Conservation (phyloP, 495 filamentous ascomycete species). For the Pseudotulostoma volvatum region DNA sequence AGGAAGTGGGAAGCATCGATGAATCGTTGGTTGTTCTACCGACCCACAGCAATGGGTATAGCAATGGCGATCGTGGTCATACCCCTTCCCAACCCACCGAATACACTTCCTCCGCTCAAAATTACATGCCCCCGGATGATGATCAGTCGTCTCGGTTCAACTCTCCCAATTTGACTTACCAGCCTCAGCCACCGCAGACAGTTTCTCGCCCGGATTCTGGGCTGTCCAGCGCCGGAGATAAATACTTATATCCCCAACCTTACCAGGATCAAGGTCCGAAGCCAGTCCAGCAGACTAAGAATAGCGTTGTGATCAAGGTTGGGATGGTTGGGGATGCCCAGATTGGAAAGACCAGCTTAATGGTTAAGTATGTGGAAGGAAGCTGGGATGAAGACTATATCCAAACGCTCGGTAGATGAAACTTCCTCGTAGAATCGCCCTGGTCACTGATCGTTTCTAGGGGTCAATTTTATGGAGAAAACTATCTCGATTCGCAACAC, state of each 20-base stretch:
- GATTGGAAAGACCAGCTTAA: constrained; percentile 95
- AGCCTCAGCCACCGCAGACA: constrained; percentile 25
- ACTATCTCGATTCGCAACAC: constrained; percentile 98
- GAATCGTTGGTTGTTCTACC: constrained; percentile 12
- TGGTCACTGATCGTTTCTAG: constrained; percentile 16
- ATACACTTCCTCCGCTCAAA: constrained; percentile 25
- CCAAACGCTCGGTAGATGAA: constrained; percentile 67
- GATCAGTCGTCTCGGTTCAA: constrained; percentile 24
- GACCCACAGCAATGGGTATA: constrained; percentile 22
- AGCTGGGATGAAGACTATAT: constrained; percentile 99
- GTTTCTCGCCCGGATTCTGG: constrained; percentile 34
- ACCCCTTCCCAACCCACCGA: constrained; percentile 29
- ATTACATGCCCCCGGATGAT: constrained; percentile 24
- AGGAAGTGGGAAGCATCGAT: constrained; percentile 21
- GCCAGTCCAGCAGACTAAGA: constrained; percentile 37
- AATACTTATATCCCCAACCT: constrained; percentile 22
- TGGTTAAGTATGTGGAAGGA: constrained; percentile 99
- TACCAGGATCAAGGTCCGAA: constrained; percentile 30
- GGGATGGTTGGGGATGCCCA: constrained; percentile 99
- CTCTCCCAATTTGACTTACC: constrained; percentile 24
- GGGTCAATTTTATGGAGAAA: constrained; percentile 99
- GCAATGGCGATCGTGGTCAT: constrained; percentile 29
- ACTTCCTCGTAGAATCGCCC: background rate
- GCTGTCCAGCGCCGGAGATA: constrained; percentile 29
- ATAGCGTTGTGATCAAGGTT: constrained; percentile 95